phyloP scores from a whole-genome alignment of 164 flowering plant genomes.

The Annona cherimola region DNA sequence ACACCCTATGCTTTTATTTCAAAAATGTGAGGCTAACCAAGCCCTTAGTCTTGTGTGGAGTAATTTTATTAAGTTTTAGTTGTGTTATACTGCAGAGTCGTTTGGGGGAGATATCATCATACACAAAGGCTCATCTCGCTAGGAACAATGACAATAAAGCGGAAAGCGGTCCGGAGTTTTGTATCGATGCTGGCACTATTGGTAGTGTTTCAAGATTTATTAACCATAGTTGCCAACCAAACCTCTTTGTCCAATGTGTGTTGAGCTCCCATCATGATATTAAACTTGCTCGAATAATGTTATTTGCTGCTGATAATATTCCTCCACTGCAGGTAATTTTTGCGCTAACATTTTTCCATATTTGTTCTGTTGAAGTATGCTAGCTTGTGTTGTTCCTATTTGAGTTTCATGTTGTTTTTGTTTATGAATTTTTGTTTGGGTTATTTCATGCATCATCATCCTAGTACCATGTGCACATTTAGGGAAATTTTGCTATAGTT shows the following conservation, averaged over 20 bases:
- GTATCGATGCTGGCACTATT: conserved; percentile 75
- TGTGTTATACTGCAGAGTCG: conserved; percentile 44
- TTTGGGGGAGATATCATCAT: conserved; percentile 35
- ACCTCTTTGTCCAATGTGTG: conserved; percentile 84
- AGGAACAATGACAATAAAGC: conserved; percentile 29
- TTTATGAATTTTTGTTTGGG: too few relatives aligned
- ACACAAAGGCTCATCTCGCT: conserved; percentile 19
- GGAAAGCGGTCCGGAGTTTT: conserved; percentile 61
- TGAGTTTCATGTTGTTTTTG: not conserved
- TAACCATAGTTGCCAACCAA: conserved; percentile 93
- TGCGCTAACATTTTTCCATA: not conserved
- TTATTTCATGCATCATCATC: too few relatives aligned
- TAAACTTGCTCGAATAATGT: conserved; percentile 62
- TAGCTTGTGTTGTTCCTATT: not conserved
- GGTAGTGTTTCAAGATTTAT: conserved; percentile 84
- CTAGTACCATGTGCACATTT: too few relatives aligned
- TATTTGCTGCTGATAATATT: conserved; percentile 87
- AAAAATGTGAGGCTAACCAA: too few relatives aligned
- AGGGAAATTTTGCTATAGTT: too few relatives aligned
- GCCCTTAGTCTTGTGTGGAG: too few relatives aligned
- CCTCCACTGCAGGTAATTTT: conserved; percentile 72
- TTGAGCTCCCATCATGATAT: conserved; percentile 72
- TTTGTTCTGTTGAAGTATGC: not conserved
- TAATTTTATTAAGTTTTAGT: not conserved
- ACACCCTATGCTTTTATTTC: too few relatives aligned